A percentile compares a stretch with the other conserved stretches of the same genome.
Evolutionary conservation across 345 rosid species (phyloP).

Genomic region (Brassica cretica): DNA sequence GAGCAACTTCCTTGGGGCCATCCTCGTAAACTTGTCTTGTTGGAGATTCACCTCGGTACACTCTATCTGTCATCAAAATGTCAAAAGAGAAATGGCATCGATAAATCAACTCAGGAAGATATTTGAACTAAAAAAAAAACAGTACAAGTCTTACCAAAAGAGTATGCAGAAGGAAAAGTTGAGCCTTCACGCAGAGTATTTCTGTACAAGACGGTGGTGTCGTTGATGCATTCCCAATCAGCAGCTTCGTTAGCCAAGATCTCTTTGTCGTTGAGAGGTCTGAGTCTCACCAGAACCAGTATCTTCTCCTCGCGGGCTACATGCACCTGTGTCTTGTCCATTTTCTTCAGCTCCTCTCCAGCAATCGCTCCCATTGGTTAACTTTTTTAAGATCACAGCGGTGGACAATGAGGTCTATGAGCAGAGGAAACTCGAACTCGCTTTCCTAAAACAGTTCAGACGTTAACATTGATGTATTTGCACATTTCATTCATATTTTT

Average conservation of each 20-base stretch:
- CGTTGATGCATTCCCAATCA: slow-evolving; percentile 98
- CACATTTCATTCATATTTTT: slow-evolving; percentile 41
- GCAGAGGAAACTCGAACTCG: slow-evolving; percentile 28
- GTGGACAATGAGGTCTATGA: slow-evolving; percentile 30
- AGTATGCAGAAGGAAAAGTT: slow-evolving; percentile 82
- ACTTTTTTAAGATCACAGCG: slow-evolving; percentile 36
- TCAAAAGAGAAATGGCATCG: not conserved
- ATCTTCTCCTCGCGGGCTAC: slow-evolving; percentile 79
- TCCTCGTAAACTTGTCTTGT: slow-evolving; percentile 83
- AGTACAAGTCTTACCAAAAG: slow-evolving; percentile 67
- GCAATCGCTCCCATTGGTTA: slow-evolving; percentile 76
- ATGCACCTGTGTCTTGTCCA: slow-evolving; percentile 69
- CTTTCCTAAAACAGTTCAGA: slow-evolving; percentile 44
- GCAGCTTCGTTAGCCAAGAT: slow-evolving; percentile 66
- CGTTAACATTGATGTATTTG: slow-evolving; percentile 49
- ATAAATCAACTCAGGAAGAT: slow-evolving; percentile 21
- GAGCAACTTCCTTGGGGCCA: slow-evolving; percentile 83
- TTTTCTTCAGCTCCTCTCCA: slow-evolving; percentile 66
- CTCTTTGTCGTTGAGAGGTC: slow-evolving; percentile 95
- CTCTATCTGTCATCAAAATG: slow-evolving; percentile 64
- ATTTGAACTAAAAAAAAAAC: not conserved
- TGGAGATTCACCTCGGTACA: slow-evolving; percentile 78
- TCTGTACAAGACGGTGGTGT: slow-evolving; percentile 74
- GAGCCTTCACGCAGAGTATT: slow-evolving; percentile 96
- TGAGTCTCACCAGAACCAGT: slow-evolving; percentile 83